Evolutionary conservation across 139 green algal genomes (phyloP).

Genomic region (Chlorella sp.): DNA sequence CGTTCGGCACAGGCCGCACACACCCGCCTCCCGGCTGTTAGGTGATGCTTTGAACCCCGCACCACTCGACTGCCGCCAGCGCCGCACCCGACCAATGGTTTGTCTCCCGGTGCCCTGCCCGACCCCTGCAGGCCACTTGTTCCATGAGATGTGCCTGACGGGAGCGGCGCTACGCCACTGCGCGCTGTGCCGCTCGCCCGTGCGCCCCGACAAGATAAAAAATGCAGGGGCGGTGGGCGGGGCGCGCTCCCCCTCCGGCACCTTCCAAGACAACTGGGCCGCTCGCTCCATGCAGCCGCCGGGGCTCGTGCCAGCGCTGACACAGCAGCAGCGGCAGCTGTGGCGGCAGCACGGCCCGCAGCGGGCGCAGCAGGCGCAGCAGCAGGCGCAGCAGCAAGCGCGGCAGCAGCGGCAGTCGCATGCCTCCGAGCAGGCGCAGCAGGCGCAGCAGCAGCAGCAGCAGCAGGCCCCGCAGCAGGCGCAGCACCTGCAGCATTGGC

Average conservation of each 20-base stretch:
- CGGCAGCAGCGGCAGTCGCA: not conserved
- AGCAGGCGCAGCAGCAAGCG: too few relatives aligned
- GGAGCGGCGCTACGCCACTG: not conserved
- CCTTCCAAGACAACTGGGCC: not conserved
- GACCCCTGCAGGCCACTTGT: not conserved
- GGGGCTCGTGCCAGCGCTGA: too few relatives aligned
- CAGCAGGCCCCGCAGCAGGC: not conserved
- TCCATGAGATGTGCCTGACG: not conserved
- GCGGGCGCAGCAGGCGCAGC: too few relatives aligned
- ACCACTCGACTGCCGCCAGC: too few relatives aligned
- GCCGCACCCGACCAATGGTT: not conserved
- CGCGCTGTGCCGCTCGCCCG: not conserved
- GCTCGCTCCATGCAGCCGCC: not conserved
- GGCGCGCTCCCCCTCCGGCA: not conserved
- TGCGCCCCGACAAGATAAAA: not conserved
- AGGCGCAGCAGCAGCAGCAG: not conserved
- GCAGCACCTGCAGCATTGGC: too few relatives aligned
- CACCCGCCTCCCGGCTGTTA: too few relatives aligned
- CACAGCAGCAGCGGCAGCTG: not conserved
- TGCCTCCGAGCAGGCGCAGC: not conserved
- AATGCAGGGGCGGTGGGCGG: not conserved
- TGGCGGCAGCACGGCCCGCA: not conserved
- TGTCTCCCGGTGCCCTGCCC: not conserved
- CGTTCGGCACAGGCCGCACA: not conserved
- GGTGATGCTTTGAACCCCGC: too few relatives aligned